Base-by-base conservation (phyloP, 768 basidiomycete species). In the Coprinopsis marcescibilis region DNA sequence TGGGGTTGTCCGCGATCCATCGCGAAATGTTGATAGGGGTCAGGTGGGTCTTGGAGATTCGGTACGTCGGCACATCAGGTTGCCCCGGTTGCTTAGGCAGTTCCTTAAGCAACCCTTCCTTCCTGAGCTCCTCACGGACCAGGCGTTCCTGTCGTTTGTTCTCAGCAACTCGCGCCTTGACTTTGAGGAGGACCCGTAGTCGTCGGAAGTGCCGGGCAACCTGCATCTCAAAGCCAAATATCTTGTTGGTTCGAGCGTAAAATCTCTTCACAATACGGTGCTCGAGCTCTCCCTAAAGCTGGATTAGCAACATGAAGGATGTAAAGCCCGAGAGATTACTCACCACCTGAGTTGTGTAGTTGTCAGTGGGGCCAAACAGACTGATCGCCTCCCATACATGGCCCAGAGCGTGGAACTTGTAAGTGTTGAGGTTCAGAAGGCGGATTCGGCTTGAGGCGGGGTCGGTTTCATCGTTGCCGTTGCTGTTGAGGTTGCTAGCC, bases 261-360 rank as follows among this genome's bases (percentile, higher is more conserved):
- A 52, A 52, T 13, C 27, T 40, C 53, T 75, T 73, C 21, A 67
- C 59, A 0, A 48, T 46, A 0, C 56, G 50, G 46, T 75, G 73
- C 34, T 68, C 64, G 0, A 63, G 58, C 44, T 76, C 70, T 0
- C 68, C 67, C 71, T 53, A 40, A 32, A 30, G 14, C 4, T 5
- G 8, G n/a, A 14, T 2, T 6, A 33, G 20, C 43, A 17, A 46
- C 13, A 15, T 6, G 17, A 21, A 24, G 20, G 15, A 30, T 8
- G 4, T 11, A 19, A 43, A 13, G 17, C 71, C 29, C 6, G 17
- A 19, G 35, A 46, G 36, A 13, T 3, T 3, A 53, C 61, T 21
- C 44, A 74, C 71, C 30, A 23, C 68, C 56, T 38, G 20, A 52
- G 56, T 61, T 60, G 38, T 51, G 39, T 3, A 36, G 12, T 44